Percentiles rank a stretch among this genome's conserved stretches.
Evolutionary conservation across 2,329 filamentous ascomycete species (phyloP).

Genomic region (Leptographium galeiforme): DNA sequence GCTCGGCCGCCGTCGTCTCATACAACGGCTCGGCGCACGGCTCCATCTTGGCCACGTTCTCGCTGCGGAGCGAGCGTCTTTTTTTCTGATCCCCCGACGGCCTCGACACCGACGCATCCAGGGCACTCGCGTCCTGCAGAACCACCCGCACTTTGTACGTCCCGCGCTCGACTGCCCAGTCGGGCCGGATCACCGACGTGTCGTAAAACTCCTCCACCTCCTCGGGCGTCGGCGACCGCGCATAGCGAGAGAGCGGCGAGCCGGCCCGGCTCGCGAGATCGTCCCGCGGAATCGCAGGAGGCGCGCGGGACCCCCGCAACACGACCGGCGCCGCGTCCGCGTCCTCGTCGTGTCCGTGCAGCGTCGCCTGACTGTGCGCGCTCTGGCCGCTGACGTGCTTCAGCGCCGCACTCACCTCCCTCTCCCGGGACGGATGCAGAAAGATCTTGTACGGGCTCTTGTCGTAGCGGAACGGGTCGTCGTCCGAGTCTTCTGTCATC

Average conservation of each 20-base stretch:
- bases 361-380: conserved; percentile 13
- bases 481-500: conserved; percentile 20
- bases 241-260: neutral
- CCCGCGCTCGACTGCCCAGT: conserved; percentile 4
- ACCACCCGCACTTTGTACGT: conserved; percentile 14
- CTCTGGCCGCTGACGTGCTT: conserved; percentile 16
- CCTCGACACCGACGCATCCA: neutral
- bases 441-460: conserved; percentile 23
- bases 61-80: neutral
- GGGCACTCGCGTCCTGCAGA: conserved; percentile 2
- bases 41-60: neutral
- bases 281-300: conserved; percentile 8
- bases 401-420: conserved; percentile 28
- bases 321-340: conserved; percentile 8
- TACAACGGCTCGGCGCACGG: neutral
- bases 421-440: conserved; percentile 24
- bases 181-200: conserved; percentile 7
- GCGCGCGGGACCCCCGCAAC: neutral
- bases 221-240: conserved; percentile 4
- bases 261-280: neutral
- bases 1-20: conserved; percentile 14
- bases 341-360: conserved; percentile 13
- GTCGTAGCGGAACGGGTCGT: conserved; percentile 35
- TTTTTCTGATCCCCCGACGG: neutral
- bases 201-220: conserved; percentile 7